Evolutionary conservation across 1,284 basidiomycete species (phyloP), one percentile per base, ranked within the genome.

Genomic region (Naganishia cerealis): DNA sequence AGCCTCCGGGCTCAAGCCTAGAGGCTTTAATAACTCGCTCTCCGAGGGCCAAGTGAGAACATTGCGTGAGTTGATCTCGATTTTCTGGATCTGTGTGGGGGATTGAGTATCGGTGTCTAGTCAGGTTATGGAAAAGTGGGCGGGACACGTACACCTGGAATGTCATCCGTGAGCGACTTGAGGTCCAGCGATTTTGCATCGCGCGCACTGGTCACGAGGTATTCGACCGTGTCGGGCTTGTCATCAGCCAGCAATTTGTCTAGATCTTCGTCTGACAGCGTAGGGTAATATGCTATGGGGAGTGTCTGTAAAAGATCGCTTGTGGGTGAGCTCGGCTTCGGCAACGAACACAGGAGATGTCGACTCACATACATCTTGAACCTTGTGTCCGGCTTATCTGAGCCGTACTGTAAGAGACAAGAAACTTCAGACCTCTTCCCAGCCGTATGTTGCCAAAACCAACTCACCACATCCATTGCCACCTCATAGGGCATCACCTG

Each of bases 341-440:
- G 29, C 29, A 3, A 33, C 33, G 36, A 57, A 46, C 18, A 43
- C 36, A 36, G 36, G 38, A 66, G 24, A 43, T 26, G n/a, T 21
- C 40, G 26, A 73, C 82, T 74, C 70, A 92, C 91, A 86, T 92
- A 87, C 72, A 94, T 85, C 56, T 86, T 87, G 81, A 91, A 94
- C 65, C 94, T 86, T 58, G 88, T 87, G 79, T 98, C 94, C 46
- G 94, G 94, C 83, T 98, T 98, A 82, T 98, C 94, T 58, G 91
- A 92, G 10, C 94, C 94, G 83, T 89, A 97, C 87, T 91, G 71
- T 29, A 71, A 67, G 15, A 66, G 71, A 18, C 62, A 52, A 67
- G 52, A 55, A 52, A 48, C 38, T 39, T 53, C 38, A 50, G 24
- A 29, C 43, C 10, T 18, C 21, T 50, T 18, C 24, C n/a, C 29